These are phyloP conservation scores for Salvia rosmarinus DNA, from an alignment of 257 asterid genomes.

Conservation along the genomic window DNA sequence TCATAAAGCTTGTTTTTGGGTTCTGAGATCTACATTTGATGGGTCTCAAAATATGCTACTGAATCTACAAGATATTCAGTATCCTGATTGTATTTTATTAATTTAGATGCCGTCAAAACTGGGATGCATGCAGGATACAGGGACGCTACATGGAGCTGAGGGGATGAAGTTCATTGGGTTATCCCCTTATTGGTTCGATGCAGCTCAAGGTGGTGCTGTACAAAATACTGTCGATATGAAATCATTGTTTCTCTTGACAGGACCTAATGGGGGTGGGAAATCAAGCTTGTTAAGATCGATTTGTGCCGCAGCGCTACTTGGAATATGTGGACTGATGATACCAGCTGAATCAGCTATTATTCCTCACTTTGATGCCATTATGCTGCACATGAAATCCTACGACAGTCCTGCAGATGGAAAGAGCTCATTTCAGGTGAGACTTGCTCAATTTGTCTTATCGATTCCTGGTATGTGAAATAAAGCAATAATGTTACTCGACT, in stretches of 20 bases:
- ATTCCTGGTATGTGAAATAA: too few species aligned
- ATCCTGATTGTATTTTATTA: slow-evolving; percentile 1
- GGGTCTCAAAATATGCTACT: slow-evolving; percentile 15
- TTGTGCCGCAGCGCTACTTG: slow-evolving; percentile 92
- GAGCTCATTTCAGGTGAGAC: slow-evolving; percentile 94
- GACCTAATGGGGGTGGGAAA: slow-evolving; percentile 99
- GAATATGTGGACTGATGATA: slow-evolving; percentile 91
- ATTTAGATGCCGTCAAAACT: not conserved
- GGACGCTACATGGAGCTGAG: slow-evolving; percentile 32
- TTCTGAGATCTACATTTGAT: slow-evolving; percentile 1
- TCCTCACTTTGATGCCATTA: slow-evolving; percentile 93
- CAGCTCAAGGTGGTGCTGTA: slow-evolving; percentile 82
- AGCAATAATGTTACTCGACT: not conserved
- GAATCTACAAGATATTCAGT: slow-evolving; percentile 13
- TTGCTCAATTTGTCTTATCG: not conserved
- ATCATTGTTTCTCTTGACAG: slow-evolving; percentile 84
- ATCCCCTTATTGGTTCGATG: slow-evolving; percentile 97
- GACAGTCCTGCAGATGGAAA: slow-evolving; percentile 98
- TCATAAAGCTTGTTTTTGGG: not conserved
- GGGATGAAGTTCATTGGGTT: slow-evolving; percentile 80
- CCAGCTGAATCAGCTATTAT: slow-evolving; percentile 92
- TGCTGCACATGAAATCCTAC: slow-evolving; percentile 96
- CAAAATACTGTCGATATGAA: slow-evolving; percentile 76
- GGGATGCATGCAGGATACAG: slow-evolving; percentile 52
- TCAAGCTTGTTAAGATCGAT: slow-evolving; percentile 89